These are phyloP conservation scores for Neofusicoccum ribis DNA, from an alignment of 2,329 filamentous ascomycete genomes.

Conservation along the genomic window DNA sequence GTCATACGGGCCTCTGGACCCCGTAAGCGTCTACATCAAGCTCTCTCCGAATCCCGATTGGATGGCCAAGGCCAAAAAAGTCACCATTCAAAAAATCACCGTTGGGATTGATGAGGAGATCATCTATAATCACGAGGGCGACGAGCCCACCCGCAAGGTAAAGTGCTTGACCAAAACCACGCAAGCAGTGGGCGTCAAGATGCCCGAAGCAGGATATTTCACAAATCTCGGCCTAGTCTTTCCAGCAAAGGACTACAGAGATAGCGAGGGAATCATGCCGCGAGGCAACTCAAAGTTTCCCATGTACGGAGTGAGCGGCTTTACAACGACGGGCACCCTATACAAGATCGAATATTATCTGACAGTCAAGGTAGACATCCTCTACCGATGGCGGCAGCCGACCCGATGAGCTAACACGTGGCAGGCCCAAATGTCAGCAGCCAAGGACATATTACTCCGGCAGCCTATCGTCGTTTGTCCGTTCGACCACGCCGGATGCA, in stretches of 20 bases:
- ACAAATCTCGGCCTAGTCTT: constrained; percentile 91
- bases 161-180: constrained; percentile 84
- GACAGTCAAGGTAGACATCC: constrained; percentile 74
- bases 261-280: constrained; percentile 83
- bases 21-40: constrained; percentile 94
- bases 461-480: constrained; percentile 96
- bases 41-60: constrained; percentile 89
- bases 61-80: constrained; percentile 84
- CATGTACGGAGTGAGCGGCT: constrained; percentile 82
- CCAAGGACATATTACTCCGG: constrained; percentile 82
- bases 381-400: background rate
- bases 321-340: constrained; percentile 88
- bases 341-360: constrained; percentile 99
- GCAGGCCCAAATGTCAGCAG: constrained; percentile 83
- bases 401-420: background rate
- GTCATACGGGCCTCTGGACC: constrained; percentile 95
- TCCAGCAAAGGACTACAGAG: constrained; percentile 83
- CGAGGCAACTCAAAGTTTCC: constrained; percentile 85
- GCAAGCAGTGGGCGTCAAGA: constrained; percentile 75
- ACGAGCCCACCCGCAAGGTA: constrained; percentile 86
- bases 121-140: constrained; percentile 96
- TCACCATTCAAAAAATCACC: constrained; percentile 92
- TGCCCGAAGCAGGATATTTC: constrained; percentile 89
- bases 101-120: constrained; percentile 96
- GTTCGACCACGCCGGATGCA: constrained; percentile 91